Conservation (phyloP, 208 protist species). For the Sergeia podlipaevii region DNA sequence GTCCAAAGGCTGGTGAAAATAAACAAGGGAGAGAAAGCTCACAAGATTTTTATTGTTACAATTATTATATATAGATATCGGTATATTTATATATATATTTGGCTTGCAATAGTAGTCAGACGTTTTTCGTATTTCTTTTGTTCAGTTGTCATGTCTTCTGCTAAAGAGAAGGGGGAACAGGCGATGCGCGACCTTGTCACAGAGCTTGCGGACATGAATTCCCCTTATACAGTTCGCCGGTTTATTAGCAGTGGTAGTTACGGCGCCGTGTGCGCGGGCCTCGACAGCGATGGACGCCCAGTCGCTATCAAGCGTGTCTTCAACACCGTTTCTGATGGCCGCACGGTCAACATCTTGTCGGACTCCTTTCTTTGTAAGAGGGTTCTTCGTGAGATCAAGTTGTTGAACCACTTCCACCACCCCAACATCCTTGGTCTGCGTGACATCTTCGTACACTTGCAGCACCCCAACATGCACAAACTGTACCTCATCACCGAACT, state of each 20-base stretch:
- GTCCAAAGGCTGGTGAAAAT: no score
- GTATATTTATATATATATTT: no score
- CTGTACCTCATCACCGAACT: conserved; percentile 96
- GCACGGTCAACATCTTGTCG: conserved; percentile 79
- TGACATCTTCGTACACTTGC: conserved; percentile 91
- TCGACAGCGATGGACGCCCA: conserved; percentile 51
- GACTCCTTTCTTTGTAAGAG: conserved; percentile 90
- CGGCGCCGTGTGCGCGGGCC: conserved; percentile 81
- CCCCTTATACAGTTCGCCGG: conserved; percentile 66
- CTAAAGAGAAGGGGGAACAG: conserved; percentile 54
- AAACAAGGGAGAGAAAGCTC: no score
- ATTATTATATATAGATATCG: no score
- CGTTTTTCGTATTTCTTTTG: no score
- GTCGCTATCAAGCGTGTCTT: conserved; percentile 88
- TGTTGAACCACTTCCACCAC: conserved; percentile 95
- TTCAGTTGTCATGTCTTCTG: conserved; percentile 4
- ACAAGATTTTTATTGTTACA: no score
- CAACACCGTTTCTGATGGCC: conserved; percentile 82
- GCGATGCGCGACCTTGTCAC: conserved; percentile 74
- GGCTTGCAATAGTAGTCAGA: no score
- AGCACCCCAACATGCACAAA: conserved; percentile 88
- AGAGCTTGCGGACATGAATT: conserved; percentile 71
- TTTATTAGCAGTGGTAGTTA: conserved; percentile 90
- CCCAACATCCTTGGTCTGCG: conserved; percentile 95
- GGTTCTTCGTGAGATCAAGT: conserved; percentile 90